These are phyloP conservation scores for Microsporum canis DNA, from an alignment of 2,329 filamentous ascomycete genomes.

Conservation along the genomic window DNA sequence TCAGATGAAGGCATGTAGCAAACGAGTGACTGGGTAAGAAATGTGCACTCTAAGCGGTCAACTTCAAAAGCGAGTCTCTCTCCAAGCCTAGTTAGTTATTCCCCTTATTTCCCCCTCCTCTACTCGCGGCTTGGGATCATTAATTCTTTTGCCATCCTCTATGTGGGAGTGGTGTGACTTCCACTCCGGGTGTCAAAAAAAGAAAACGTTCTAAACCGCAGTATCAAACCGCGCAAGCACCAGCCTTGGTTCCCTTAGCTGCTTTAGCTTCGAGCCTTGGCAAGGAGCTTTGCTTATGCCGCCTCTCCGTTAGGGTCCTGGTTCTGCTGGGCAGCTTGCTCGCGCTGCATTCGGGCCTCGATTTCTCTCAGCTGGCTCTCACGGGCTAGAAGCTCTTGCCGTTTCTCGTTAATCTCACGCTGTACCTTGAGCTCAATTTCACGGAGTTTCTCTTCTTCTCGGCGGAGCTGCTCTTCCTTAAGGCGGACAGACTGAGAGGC, in stretches of 20 bases:
- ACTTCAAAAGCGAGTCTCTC: background rate
- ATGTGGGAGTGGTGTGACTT: background rate
- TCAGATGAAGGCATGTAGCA: background rate
- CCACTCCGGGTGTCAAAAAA: background rate
- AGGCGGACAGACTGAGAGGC: conserved; percentile 94
- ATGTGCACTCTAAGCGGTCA: background rate
- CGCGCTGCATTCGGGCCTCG: conserved; percentile 90
- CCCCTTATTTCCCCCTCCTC: background rate
- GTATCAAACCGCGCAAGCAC: conserved; percentile 6
- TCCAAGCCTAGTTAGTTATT: background rate
- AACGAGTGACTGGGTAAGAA: background rate
- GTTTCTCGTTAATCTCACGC: conserved; percentile 99
- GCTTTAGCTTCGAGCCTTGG: background rate
- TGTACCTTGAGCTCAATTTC: conserved; percentile 99
- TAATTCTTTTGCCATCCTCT: background rate
- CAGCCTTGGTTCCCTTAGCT: background rate
- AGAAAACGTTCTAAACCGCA: conserved; percentile 2
- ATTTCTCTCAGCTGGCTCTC: conserved; percentile 99
- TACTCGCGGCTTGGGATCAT: background rate
- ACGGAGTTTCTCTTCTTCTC: conserved; percentile 98
- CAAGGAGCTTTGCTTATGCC: conserved; percentile 1
- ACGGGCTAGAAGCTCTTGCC: conserved; percentile 91
- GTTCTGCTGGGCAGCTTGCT: conserved; percentile 43
- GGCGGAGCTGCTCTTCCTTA: conserved; percentile 98
- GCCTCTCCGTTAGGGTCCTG: conserved; percentile 23